Percentiles rank a stretch among this genome's conserved stretches.
Evolutionary conservation across 2,329 filamentous ascomycete species (phyloP).

Genomic region (Chaetoscypha palmicola): DNA sequence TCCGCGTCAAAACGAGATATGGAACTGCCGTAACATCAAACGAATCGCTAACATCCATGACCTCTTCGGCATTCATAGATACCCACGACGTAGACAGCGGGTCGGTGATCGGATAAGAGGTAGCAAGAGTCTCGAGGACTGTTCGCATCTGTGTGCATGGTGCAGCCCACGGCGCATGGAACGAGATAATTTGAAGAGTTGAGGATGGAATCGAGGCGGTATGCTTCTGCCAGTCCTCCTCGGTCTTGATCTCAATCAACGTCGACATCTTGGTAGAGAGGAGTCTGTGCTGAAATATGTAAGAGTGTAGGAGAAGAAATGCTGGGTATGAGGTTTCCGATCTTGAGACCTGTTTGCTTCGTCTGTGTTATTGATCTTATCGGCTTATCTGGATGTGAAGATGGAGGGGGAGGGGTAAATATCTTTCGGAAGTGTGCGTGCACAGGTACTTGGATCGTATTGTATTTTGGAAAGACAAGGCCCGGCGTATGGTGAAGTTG

Average conservation of each 20-base stretch:
- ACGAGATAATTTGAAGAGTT: conserved; percentile 78
- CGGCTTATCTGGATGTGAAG: too few species aligned
- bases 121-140: conserved; percentile 77
- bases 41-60: conserved; percentile 82
- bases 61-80: conserved; percentile 87
- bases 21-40: conserved; percentile 96
- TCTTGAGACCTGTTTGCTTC: too few species aligned
- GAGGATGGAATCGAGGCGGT: conserved; percentile 58
- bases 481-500: too few species aligned
- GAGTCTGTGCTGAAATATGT: conserved; percentile 20
- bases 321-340: too few species aligned
- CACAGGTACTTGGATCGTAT: too few species aligned
- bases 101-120: conserved; percentile 69
- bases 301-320: not conserved
- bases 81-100: conserved; percentile 72
- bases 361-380: too few species aligned
- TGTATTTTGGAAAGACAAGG: too few species aligned
- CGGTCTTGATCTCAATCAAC: conserved; percentile 68
- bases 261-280: conserved; percentile 52
- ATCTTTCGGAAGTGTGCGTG: too few species aligned
- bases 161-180: conserved; percentile 94
- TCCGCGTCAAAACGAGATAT: conserved; percentile 76
- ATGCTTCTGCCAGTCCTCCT: conserved; percentile 65
- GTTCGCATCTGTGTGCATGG: conserved; percentile 92
- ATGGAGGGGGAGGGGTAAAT: too few species aligned